Percentiles rank a stretch among this genome's conserved stretches.
Conservation (phyloP, 352 stramenopile genomes). For the Globisporangium spinosum region DNA sequence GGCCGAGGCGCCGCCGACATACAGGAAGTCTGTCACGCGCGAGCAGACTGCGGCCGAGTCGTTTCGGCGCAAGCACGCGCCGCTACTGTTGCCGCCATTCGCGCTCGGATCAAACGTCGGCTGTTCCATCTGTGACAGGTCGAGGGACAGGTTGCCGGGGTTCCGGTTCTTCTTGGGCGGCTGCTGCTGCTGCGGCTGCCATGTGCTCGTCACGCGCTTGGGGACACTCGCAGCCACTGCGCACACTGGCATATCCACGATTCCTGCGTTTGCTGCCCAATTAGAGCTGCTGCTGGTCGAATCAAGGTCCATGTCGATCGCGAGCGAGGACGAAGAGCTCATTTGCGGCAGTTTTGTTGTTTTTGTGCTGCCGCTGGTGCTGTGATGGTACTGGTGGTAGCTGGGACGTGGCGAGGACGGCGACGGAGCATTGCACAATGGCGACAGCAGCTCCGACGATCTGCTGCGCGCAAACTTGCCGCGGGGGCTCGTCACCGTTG, state of each 20-base stretch:
- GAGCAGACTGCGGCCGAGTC: constrained; percentile 75
- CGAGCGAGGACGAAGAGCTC: constrained; percentile 8
- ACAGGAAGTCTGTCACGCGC: constrained; percentile 84
- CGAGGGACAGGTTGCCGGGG: constrained; percentile 75
- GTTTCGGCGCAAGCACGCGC: constrained; percentile 30
- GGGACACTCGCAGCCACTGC: constrained; percentile 17
- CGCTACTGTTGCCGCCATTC: constrained; percentile 6
- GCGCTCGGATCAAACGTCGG: constrained; percentile 24
- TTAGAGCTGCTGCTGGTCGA: not conserved
- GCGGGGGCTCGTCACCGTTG: not conserved
- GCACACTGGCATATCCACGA: not conserved
- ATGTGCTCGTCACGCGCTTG: constrained; percentile 41
- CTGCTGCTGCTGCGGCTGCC: constrained; percentile 20
- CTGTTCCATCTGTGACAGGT: constrained; percentile 75
- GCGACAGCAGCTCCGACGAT: constrained; percentile 11
- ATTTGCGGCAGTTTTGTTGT: not conserved
- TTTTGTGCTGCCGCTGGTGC: not conserved
- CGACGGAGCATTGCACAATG: not conserved
- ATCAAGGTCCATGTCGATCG: constrained; percentile 22
- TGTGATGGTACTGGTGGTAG: not conserved
- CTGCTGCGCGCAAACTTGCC: constrained; percentile 3
- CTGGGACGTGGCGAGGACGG: not conserved
- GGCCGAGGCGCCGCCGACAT: constrained; percentile 75
- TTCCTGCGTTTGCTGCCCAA: not conserved
- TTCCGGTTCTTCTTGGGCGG: constrained; percentile 61